These are phyloP conservation scores for Pseudomassariella vexata DNA, from an alignment of 2,329 filamentous ascomycete genomes.

Conservation along the genomic window DNA sequence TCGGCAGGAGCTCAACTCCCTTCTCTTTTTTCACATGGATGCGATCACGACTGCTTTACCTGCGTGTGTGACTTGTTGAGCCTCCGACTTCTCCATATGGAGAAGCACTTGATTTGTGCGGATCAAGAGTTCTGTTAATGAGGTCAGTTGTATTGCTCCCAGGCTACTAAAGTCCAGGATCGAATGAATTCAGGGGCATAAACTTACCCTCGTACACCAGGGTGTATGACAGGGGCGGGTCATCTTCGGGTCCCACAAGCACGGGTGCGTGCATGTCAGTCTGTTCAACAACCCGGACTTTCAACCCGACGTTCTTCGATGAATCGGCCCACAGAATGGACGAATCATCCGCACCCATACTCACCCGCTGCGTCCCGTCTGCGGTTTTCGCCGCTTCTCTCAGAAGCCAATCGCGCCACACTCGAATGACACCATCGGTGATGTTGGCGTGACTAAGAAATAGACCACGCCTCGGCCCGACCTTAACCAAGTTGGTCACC, in stretches of 20 bases:
- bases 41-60: constrained; percentile 65
- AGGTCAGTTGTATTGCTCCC: constrained; percentile 7
- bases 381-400: constrained; percentile 24
- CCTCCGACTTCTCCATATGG: constrained; percentile 58
- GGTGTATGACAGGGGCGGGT: constrained; percentile 62
- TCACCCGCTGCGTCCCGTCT: constrained; percentile 20
- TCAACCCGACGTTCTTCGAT: constrained; percentile 59
- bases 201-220: constrained; percentile 67
- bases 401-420: constrained; percentile 69
- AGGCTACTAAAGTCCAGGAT: background rate
- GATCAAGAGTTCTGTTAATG: constrained; percentile 58
- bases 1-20: too few relatives aligned
- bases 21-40: constrained; percentile 29
- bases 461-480: constrained; percentile 53
- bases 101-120: constrained; percentile 58
- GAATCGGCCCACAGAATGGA: constrained; percentile 64
- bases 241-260: constrained; percentile 52
- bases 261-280: constrained; percentile 42
- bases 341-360: constrained; percentile 15
- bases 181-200: too few relatives aligned
- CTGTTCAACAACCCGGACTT: constrained; percentile 56
- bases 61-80: constrained; percentile 51
- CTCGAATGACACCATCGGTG: constrained; percentile 60
- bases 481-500: constrained; percentile 61
- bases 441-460: constrained; percentile 62